Percentiles rank a stretch among this genome's conserved stretches.
These are phyloP conservation scores for Willaertia magna DNA, from an alignment of 208 protist species.

Conservation along the genomic window DNA sequence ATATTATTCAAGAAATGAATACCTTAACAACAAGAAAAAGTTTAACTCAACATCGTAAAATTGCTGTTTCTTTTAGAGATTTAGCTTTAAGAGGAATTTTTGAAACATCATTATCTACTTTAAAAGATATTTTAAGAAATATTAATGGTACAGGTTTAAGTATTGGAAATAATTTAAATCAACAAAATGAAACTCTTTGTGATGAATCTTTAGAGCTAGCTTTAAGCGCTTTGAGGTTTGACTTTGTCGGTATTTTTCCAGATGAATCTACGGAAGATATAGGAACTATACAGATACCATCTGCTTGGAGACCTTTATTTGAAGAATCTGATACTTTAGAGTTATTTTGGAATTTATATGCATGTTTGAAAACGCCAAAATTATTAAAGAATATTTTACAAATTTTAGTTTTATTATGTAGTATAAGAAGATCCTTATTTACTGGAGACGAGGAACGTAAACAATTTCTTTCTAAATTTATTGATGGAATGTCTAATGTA, in stretches of 20 bases:
- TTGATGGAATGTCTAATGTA: slow-evolving; percentile 31
- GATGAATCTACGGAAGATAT: slow-evolving; percentile 45
- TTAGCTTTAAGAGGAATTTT: slow-evolving; percentile 31
- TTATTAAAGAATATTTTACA: slow-evolving; percentile 29
- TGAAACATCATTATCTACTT: slow-evolving; percentile 22
- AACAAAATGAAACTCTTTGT: neutral
- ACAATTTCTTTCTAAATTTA: slow-evolving; percentile 31
- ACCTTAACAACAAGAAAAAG: slow-evolving; percentile 19
- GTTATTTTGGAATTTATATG: slow-evolving; percentile 48
- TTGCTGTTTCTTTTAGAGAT: slow-evolving; percentile 43
- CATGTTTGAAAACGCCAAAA: slow-evolving; percentile 4
- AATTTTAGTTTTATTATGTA: slow-evolving; percentile 47
- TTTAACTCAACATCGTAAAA: slow-evolving; percentile 41
- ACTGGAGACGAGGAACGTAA: slow-evolving; percentile 34
- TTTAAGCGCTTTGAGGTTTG: slow-evolving; percentile 42
- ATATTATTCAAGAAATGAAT: slow-evolving; percentile 24
- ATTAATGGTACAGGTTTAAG: neutral
- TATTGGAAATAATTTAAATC: neutral
- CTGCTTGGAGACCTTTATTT: slow-evolving; percentile 39
- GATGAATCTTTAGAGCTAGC: slow-evolving; percentile 35
- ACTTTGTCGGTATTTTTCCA: slow-evolving; percentile 46
- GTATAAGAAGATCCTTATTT: slow-evolving; percentile 46
- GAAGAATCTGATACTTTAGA: slow-evolving; percentile 38
- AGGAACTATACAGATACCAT: slow-evolving; percentile 45
- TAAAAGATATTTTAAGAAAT: slow-evolving; percentile 9